Percentiles rank a stretch among this genome's conserved stretches.
phyloP scores from a whole-genome alignment of 331 rosid species.

The Phaseolus coccineus region DNA sequence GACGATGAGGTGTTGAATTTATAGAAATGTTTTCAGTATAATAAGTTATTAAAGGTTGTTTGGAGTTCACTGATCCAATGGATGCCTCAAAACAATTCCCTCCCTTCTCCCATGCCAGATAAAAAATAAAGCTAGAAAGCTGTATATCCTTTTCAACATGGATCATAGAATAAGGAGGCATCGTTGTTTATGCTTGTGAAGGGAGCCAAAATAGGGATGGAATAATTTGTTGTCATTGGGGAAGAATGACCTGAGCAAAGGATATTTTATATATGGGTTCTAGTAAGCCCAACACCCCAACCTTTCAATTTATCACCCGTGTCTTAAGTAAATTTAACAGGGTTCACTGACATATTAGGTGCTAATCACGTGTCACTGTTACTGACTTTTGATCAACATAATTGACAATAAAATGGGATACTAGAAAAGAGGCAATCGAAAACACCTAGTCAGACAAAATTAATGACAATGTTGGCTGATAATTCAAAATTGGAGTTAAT shows the following conservation, averaged over 20 bases:
- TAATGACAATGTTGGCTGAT: constrained; percentile 3
- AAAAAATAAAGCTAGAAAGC: constrained; percentile 3
- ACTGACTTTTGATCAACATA: constrained; percentile 1
- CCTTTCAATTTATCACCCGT: background rate
- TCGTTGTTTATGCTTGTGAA: constrained; percentile 23
- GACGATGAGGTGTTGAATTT: constrained; percentile 22
- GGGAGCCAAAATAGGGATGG: background rate
- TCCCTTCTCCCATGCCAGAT: background rate
- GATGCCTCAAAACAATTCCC: constrained; percentile 21
- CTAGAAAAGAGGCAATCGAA: background rate
- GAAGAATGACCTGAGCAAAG: constrained; percentile 1
- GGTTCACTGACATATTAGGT: constrained; percentile 20
- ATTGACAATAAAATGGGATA: constrained; percentile 11
- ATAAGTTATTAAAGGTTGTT: background rate
- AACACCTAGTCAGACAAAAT: constrained; percentile 6
- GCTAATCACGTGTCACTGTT: background rate
- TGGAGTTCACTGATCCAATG: background rate
- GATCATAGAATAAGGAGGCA: background rate
- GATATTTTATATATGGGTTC: constrained; percentile 9
- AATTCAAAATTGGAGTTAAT: constrained; percentile 23
- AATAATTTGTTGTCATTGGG: background rate
- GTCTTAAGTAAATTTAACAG: constrained; percentile 4
- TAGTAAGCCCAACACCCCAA: background rate
- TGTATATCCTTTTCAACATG: constrained; percentile 3
- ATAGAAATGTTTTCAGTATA: constrained; percentile 1